A percentile compares a stretch with the other conserved stretches of the same genome.
These are phyloP conservation scores for Aureobasidium sp. DNA, from an alignment of 2,329 filamentous ascomycete genomes.

Conservation along the genomic window DNA sequence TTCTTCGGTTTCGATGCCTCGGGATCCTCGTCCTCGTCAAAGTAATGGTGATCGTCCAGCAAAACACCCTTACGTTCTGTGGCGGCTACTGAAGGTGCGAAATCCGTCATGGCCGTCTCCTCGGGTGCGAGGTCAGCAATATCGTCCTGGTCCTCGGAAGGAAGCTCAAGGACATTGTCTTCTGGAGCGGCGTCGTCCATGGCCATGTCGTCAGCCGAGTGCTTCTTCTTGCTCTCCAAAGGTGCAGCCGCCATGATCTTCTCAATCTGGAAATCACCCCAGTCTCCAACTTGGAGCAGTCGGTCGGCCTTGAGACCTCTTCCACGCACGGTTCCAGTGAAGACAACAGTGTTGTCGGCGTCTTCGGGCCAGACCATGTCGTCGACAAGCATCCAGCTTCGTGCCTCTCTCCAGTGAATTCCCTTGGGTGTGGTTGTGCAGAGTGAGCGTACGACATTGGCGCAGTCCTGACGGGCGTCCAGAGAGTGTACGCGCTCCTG, in stretches of 20 bases:
- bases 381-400: slow-evolving; percentile 92
- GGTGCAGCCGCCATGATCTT: slow-evolving; percentile 75
- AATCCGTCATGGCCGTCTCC: slow-evolving; percentile 62
- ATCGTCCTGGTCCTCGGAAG: slow-evolving; percentile 73
- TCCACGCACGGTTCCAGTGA: slow-evolving; percentile 81
- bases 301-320: slow-evolving; percentile 82
- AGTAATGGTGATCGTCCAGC: slow-evolving; percentile 95
- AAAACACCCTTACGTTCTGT: slow-evolving; percentile 69
- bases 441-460: slow-evolving; percentile 80
- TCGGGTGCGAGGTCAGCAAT: slow-evolving; percentile 79
- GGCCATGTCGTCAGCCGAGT: slow-evolving; percentile 54
- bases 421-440: slow-evolving; percentile 91
- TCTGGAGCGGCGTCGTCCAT: slow-evolving; percentile 49
- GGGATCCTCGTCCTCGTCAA: slow-evolving; percentile 65
- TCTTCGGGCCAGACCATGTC: slow-evolving; percentile 62
- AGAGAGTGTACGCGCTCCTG: slow-evolving; percentile 86
- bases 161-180: slow-evolving; percentile 56
- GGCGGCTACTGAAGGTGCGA: slow-evolving; percentile 38
- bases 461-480: slow-evolving; percentile 80
- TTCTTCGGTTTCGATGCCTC: slow-evolving; percentile 56
- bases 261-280: slow-evolving; percentile 87
- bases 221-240: slow-evolving; percentile 43
- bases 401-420: slow-evolving; percentile 87
- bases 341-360: slow-evolving; percentile 25
- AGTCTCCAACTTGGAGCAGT: slow-evolving; percentile 83